Evolutionary conservation across 257 asterid genomes (phyloP).

Genomic region (Euphrasia confusa): DNA sequence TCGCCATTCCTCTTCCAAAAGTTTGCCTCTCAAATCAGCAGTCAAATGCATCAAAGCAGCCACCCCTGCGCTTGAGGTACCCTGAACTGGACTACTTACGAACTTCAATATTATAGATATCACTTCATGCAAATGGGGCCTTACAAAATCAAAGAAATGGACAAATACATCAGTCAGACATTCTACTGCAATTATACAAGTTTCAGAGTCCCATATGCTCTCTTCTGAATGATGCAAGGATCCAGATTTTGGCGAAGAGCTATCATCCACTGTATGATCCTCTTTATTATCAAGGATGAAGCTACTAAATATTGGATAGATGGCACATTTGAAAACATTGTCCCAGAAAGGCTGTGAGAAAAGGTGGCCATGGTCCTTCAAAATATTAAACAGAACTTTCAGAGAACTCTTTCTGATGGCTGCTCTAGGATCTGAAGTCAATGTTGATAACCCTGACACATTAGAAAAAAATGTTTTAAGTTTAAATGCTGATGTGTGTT

Average conservation of each 20-base stretch:
- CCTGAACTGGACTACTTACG: constrained; percentile 65
- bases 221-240: constrained; percentile 46
- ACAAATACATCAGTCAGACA: constrained; percentile 67
- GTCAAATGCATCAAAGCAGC: constrained; percentile 74
- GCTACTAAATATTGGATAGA: constrained; percentile 70
- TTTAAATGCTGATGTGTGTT: constrained; percentile 10
- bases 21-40: constrained; percentile 50
- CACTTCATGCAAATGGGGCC: constrained; percentile 64
- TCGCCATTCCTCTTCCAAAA: constrained; percentile 70
- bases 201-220: constrained; percentile 77
- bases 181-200: constrained; percentile 65
- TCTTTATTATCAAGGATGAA: constrained; percentile 48
- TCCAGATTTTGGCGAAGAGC: constrained; percentile 33
- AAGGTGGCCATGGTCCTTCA: constrained; percentile 94
- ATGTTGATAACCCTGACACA: constrained; percentile 75
- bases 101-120: constrained; percentile 61
- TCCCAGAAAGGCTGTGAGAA: constrained; percentile 73
- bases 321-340: constrained; percentile 55
- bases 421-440: constrained; percentile 92
- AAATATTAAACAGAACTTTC: constrained; percentile 91
- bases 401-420: constrained; percentile 89
- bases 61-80: constrained; percentile 75
- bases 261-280: constrained; percentile 35
- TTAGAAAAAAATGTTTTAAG: constrained; percentile 21
- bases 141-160: constrained; percentile 55